These are phyloP conservation scores for Pelagophyceae sp. DNA, from an alignment of 352 stramenopile genomes.

Conservation along the genomic window DNA sequence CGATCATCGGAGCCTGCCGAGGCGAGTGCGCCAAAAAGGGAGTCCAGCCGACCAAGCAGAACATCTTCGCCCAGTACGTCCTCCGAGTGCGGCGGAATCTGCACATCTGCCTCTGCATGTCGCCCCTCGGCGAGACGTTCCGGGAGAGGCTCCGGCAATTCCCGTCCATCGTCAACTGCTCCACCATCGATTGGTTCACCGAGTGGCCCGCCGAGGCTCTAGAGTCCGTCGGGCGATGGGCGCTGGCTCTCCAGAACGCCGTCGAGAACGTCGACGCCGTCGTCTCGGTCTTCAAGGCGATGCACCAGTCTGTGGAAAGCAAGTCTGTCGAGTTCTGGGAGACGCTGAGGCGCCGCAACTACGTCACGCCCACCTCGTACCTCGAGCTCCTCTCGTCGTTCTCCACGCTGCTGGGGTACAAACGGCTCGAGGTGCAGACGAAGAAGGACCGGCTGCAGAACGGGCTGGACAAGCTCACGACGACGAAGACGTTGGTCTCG, in stretches of 20 bases:
- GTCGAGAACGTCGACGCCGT: constrained; percentile 62
- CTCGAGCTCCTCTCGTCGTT: constrained; percentile 80
- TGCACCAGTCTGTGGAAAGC: constrained; percentile 74
- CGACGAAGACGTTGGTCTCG: constrained; percentile 75
- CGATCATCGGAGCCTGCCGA: constrained; percentile 73
- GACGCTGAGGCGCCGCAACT: constrained; percentile 70
- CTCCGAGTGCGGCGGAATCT: constrained; percentile 63
- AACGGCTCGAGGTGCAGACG: constrained; percentile 64
- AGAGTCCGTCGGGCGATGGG: constrained; percentile 73
- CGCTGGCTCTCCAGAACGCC: constrained; percentile 69
- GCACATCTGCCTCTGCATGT: constrained; percentile 65
- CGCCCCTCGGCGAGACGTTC: constrained; percentile 72
- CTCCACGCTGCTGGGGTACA: constrained; percentile 67
- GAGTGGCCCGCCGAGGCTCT: constrained; percentile 81
- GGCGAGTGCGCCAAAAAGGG: constrained; percentile 76
- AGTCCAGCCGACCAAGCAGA: constrained; percentile 78
- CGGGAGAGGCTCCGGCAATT: constrained; percentile 53
- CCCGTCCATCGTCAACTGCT: constrained; percentile 79
- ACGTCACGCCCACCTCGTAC: constrained; percentile 85
- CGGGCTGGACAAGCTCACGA: constrained; percentile 78
- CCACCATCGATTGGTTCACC: constrained; percentile 84
- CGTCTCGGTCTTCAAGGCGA: constrained; percentile 67
- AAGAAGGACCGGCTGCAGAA: constrained; percentile 72
- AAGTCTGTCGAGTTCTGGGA: constrained; percentile 68
- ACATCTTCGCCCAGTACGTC: constrained; percentile 86